These are phyloP conservation scores for Auricularia sp. DNA, from an alignment of 768 basidiomycete species.

Conservation along the genomic window DNA sequence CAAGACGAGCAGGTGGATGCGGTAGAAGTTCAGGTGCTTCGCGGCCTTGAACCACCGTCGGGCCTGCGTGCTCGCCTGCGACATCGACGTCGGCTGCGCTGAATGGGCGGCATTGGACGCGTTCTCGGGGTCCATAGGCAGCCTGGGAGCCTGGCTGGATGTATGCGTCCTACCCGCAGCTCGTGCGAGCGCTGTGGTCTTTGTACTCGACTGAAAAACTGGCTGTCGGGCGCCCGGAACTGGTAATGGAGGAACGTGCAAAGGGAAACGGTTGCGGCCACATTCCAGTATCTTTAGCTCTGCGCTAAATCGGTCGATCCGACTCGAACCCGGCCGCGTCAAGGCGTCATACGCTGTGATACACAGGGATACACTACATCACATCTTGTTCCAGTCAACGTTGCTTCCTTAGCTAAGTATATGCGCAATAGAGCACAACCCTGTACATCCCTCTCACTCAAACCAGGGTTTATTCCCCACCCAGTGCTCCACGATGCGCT, in stretches of 20 bases:
- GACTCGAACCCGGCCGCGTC: background rate
- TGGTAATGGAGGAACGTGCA: background rate
- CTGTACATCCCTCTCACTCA: background rate
- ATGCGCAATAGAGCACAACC: no score
- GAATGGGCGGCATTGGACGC: background rate
- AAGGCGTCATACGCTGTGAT: no score
- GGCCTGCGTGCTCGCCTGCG: background rate
- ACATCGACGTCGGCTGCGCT: no score
- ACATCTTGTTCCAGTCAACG: background rate
- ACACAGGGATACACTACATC: no score
- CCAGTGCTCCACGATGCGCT: conserved; percentile 18
- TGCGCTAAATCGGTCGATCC: background rate
- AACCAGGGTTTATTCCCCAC: conserved; percentile 10
- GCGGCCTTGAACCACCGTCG: background rate
- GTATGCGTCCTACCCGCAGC: background rate
- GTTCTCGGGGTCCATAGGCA: background rate
- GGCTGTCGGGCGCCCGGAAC: background rate
- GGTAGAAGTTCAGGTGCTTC: conserved; percentile 36
- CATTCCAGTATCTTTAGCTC: background rate
- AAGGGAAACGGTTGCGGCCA: background rate
- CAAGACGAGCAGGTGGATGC: conserved; percentile 41
- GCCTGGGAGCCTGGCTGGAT: background rate
- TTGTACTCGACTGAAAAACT: background rate
- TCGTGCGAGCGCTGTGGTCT: background rate
- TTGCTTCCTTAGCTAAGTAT: no score